A percentile compares a stretch with the other conserved stretches of the same genome.
Conservation (phyloP, 345 rosid species). For the Sisymbrium irio region DNA sequence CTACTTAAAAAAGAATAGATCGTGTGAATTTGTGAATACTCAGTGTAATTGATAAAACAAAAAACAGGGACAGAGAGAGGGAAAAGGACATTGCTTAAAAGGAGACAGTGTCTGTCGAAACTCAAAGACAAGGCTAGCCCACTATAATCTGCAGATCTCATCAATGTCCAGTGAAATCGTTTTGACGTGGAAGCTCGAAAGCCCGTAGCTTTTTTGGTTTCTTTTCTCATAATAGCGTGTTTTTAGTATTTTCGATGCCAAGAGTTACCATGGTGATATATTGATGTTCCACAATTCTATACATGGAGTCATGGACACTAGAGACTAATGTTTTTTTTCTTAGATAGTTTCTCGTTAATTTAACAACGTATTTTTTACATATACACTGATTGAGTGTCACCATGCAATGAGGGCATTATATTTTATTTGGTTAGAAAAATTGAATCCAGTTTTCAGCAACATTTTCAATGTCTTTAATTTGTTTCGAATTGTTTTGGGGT, state of each 20-base stretch:
- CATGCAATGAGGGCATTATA: background rate
- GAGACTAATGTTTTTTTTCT: too few species aligned
- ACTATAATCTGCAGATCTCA: slow-evolving; percentile 22
- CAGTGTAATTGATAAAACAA: background rate
- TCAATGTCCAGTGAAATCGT: slow-evolving; percentile 19
- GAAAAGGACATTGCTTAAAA: slow-evolving; percentile 10
- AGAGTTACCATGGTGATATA: background rate
- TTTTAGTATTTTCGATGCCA: background rate
- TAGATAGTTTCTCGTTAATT: background rate
- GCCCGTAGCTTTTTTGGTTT: background rate
- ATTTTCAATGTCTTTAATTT: background rate
- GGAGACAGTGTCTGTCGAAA: slow-evolving; percentile 33
- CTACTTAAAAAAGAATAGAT: background rate
- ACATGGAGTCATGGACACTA: background rate
- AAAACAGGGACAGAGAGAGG: background rate
- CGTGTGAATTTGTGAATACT: background rate
- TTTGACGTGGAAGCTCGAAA: slow-evolving; percentile 25
- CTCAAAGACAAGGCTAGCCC: slow-evolving; percentile 30
- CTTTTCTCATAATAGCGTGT: background rate
- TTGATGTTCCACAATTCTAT: background rate
- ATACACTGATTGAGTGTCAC: background rate
- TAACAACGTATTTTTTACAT: background rate
- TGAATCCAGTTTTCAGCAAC: background rate
- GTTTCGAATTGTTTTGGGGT: background rate
- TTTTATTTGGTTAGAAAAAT: background rate